These are phyloP conservation scores for Trichosporon faecale DNA, from an alignment of 1,284 basidiomycete species.

Conservation along the genomic window DNA sequence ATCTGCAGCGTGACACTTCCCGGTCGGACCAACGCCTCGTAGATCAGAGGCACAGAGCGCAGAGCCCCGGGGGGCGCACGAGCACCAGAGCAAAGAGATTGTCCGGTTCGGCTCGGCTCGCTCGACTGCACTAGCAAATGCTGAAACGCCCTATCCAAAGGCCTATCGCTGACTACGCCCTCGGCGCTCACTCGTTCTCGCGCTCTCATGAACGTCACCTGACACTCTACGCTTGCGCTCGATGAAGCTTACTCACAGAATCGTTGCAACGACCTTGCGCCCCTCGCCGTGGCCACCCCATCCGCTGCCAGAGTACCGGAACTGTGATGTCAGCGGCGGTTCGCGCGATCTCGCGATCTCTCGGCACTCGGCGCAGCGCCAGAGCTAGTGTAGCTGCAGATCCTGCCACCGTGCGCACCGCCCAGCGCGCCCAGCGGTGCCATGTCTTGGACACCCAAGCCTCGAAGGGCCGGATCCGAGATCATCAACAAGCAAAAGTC, in stretches of 20 bases:
- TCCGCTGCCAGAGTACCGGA: conserved; percentile 42
- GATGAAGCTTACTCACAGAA: conserved; percentile 28
- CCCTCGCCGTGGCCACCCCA: conserved; percentile 45
- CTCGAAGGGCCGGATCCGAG: neutral
- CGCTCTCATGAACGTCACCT: too few relatives aligned
- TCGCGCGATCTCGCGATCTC: neutral
- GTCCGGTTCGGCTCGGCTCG: neutral
- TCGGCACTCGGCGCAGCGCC: neutral
- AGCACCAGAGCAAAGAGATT: too few relatives aligned
- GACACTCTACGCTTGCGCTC: too few relatives aligned
- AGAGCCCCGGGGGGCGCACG: too few relatives aligned
- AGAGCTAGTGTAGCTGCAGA: neutral
- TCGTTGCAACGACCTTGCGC: conserved; percentile 47
- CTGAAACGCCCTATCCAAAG: neutral
- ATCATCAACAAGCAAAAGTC: neutral
- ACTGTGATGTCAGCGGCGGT: conserved; percentile 2
- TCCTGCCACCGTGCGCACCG: too few relatives aligned
- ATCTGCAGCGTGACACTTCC: neutral
- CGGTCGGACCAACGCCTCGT: neutral
- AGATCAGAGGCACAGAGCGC: neutral
- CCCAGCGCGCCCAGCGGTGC: too few relatives aligned
- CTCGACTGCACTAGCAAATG: neutral
- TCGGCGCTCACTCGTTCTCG: too few relatives aligned
- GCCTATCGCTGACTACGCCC: too few relatives aligned
- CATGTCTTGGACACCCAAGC: too few relatives aligned